These are phyloP conservation scores for Rhododendron simsii DNA, from an alignment of 148 eudicot species.

Conservation along the genomic window DNA sequence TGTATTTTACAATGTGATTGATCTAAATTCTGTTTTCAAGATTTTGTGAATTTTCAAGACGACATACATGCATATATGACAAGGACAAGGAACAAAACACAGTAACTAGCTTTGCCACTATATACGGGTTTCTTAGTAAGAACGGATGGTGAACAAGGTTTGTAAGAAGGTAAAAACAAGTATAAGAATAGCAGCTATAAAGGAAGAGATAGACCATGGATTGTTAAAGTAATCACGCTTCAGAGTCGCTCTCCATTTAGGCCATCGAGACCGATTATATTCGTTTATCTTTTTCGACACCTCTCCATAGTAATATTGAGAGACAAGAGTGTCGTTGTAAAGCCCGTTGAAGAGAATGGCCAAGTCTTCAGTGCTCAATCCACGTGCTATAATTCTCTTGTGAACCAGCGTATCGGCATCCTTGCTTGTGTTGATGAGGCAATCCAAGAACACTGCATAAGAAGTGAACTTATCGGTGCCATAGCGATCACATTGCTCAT, in stretches of 20 bases:
- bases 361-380: background rate
- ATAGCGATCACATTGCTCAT: background rate
- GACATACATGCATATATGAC: background rate
- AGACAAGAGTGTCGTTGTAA: background rate
- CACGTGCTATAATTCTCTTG: background rate
- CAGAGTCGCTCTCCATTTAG: background rate
- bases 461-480: background rate
- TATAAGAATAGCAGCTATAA: background rate
- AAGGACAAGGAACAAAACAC: background rate
- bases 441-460: slow-evolving; percentile 1
- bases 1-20: background rate
- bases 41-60: background rate
- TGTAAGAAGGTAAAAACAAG: slow-evolving; percentile 1
- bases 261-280: background rate
- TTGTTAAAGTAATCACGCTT: background rate
- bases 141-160: background rate
- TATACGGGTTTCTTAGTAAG: background rate
- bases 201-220: slow-evolving; percentile 2
- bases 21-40: background rate
- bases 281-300: background rate
- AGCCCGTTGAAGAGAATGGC: background rate
- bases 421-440: background rate
- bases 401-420: background rate
- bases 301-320: background rate
- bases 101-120: background rate